A percentile compares a stretch with the other conserved stretches of the same genome.
Evolutionary conservation across 2,329 filamentous ascomycete species (phyloP).

Genomic region (Aspergillus glaucus): DNA sequence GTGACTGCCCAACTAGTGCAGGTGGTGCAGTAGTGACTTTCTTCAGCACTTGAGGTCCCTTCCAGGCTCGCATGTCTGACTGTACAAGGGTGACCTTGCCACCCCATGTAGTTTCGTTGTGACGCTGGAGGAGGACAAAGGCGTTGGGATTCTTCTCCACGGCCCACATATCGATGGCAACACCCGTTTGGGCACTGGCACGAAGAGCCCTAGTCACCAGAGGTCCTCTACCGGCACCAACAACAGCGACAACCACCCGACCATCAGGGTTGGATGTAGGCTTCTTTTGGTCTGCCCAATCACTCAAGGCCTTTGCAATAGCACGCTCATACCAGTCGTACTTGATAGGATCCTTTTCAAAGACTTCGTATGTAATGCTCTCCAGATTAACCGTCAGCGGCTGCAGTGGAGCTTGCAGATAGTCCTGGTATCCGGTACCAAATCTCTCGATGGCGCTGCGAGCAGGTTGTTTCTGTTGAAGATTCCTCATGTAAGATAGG

Average conservation of each 20-base stretch:
- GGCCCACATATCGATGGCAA: constrained; percentile 80
- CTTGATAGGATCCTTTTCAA: constrained; percentile 96
- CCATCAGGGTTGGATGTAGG: constrained; percentile 66
- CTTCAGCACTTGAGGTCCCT: constrained; percentile 55
- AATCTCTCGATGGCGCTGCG: constrained; percentile 59
- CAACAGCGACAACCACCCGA: constrained; percentile 79
- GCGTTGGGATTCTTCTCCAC: constrained; percentile 98
- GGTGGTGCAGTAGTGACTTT: constrained; percentile 11
- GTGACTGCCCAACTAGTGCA: constrained; percentile 28
- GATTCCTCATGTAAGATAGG: constrained; percentile 73
- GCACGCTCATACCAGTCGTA: constrained; percentile 93
- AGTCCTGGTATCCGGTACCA: constrained; percentile 77
- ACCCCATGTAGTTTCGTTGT: constrained; percentile 77
- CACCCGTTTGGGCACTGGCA: constrained; percentile 68
- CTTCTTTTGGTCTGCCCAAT: constrained; percentile 68
- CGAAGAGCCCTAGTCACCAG: constrained; percentile 80
- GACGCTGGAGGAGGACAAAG: constrained; percentile 82
- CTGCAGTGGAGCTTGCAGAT: constrained; percentile 89
- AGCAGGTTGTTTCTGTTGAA: constrained; percentile 74
- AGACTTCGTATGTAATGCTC: constrained; percentile 95
- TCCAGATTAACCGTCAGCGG: constrained; percentile 94
- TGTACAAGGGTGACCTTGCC: constrained; percentile 80
- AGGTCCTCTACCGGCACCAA: constrained; percentile 86
- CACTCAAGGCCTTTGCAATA: constrained; percentile 69
- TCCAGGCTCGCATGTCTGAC: constrained; percentile 96